These are phyloP conservation scores for Annona squamosa DNA, from an alignment of 164 flowering plant species.

Conservation along the genomic window DNA sequence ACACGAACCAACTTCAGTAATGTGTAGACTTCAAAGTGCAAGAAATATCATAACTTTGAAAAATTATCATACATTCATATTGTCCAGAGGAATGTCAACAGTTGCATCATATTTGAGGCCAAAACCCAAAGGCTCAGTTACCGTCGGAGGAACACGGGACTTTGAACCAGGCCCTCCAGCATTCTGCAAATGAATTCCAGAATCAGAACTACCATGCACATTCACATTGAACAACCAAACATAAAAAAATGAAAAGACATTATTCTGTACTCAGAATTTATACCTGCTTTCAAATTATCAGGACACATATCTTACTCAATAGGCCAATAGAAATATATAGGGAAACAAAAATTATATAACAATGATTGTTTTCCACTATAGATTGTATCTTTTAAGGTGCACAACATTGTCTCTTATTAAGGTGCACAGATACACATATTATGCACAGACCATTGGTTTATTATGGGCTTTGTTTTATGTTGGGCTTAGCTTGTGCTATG, in stretches of 20 bases:
- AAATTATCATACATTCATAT: constrained; percentile 8
- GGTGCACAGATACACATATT: too few relatives aligned
- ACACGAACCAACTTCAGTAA: neutral
- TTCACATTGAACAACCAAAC: neutral
- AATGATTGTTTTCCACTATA: too few relatives aligned
- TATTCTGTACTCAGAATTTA: neutral
- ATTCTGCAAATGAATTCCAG: constrained; percentile 37
- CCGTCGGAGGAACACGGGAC: constrained; percentile 49
- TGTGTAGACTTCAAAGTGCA: neutral
- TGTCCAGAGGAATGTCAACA: constrained; percentile 75
- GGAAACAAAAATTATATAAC: neutral
- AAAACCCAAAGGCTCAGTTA: constrained; percentile 46
- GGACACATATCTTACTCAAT: too few relatives aligned
- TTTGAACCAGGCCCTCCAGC: constrained; percentile 43
- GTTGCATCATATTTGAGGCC: constrained; percentile 73
- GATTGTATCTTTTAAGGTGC: too few relatives aligned
- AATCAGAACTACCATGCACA: constrained; percentile 3
- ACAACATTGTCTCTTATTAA: too few relatives aligned
- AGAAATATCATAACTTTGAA: neutral
- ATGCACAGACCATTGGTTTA: too few relatives aligned
- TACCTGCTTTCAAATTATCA: too few relatives aligned
- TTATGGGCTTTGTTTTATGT: too few relatives aligned
- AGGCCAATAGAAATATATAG: neutral
- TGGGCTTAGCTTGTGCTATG: too few relatives aligned
- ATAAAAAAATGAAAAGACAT: neutral